Conservation (phyloP, 352 stramenopile species). For the Pythium insidiosum region DNA sequence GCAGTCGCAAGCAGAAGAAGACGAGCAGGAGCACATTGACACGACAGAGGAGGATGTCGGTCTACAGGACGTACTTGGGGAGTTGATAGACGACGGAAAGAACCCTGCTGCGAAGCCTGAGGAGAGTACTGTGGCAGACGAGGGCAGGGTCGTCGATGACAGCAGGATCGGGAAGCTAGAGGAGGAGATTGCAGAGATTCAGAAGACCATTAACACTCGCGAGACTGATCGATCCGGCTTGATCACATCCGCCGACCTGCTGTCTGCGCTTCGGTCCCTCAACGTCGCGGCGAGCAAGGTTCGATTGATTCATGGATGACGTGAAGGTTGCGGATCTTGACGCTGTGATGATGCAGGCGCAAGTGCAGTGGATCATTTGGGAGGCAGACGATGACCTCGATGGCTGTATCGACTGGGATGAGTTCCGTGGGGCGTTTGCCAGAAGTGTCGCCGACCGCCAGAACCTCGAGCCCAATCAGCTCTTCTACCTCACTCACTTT, state of each 20-base stretch:
- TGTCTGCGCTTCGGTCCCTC: slow-evolving; percentile 31
- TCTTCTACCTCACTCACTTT: slow-evolving; percentile 94
- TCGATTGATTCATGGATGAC: not conserved
- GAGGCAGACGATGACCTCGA: slow-evolving; percentile 95
- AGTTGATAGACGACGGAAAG: not conserved
- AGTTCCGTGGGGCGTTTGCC: slow-evolving; percentile 91
- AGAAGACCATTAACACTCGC: slow-evolving; percentile 28
- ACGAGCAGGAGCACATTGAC: too few relatives aligned
- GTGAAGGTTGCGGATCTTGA: not conserved
- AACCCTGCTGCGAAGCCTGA: not conserved
- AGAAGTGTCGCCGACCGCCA: slow-evolving; percentile 87
- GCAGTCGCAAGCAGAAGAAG: not conserved
- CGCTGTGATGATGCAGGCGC: slow-evolving; percentile 29
- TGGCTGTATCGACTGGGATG: slow-evolving; percentile 85
- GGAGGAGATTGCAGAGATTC: slow-evolving; percentile 37
- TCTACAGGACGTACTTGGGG: not conserved
- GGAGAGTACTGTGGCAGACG: too few relatives aligned
- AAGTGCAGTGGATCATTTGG: slow-evolving; percentile 96
- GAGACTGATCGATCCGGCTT: slow-evolving; percentile 24
- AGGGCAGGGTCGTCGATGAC: not conserved
- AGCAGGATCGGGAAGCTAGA: slow-evolving; percentile 8
- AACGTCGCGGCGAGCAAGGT: slow-evolving; percentile 27
- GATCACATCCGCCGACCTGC: slow-evolving; percentile 37
- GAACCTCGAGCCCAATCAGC: slow-evolving; percentile 88
- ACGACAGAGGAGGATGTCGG: too few relatives aligned